Evolutionary conservation across 139 green algal genomes (phyloP), one percentile per base, ranked within the genome.

Genomic region (Chlorella vulgaris): DNA sequence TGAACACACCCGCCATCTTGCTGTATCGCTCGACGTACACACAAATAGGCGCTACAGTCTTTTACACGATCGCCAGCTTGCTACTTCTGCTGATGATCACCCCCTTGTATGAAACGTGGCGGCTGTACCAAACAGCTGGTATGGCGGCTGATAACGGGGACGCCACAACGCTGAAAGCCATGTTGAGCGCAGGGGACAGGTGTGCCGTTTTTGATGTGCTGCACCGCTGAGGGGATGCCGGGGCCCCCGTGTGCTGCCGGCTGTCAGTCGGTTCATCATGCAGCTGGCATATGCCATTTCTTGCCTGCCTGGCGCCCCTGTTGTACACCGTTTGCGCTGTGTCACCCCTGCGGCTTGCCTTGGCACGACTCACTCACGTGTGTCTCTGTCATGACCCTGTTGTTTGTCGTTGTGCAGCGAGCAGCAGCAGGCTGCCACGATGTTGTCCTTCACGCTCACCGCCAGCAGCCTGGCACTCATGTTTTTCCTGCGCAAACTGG

Each of bases 401-500:
- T 58, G 47, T 58, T 15, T 58, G 15, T 58, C n/a, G 47, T 24
- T 58, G 47, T 74, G 67, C 67, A 81, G 76, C 62, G 62, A 74
- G 18, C 62, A 74, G 18, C 62, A 73, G 2, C 61, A 81, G 42
- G 62, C 40, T 1, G 31, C 29, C n/a, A 81, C 76, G 19, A 21
- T 74, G 29, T 61, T 81, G 42, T 74, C 61, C 40, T 36, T 74
- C n/a, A 15, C 21, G 0, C 62, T 81, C 39, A 63, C 42, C 61
- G 15, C 42, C n/a, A 39, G 28, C 47, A 31, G 28, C 58, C 42
- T 81, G 19, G 62, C 5, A 42, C 13, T 74, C 4, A 73, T 81
- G 60, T 81, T 74, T 31, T 58, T 81, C 28, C 43, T 81, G 29
- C 61, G 76, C 40, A 65, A 71, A 40, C 76, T 81, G 61, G 76